Evolutionary conservation across 495 filamentous ascomycete genomes (phyloP).

Genomic region (Penicillium robsamsonii): DNA sequence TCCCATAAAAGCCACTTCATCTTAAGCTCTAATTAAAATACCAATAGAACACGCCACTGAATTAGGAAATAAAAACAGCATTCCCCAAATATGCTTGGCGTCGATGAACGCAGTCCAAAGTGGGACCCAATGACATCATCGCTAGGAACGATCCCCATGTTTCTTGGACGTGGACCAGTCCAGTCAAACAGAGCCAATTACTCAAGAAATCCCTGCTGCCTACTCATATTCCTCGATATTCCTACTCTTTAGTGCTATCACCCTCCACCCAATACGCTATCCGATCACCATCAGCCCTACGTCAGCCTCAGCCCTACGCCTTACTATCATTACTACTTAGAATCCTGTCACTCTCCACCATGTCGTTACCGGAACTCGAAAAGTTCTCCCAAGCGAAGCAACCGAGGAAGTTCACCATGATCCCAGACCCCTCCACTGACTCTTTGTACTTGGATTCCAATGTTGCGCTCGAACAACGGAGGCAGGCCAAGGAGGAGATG

Average conservation of each 20-base stretch:
- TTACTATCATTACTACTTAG: constrained; percentile 11
- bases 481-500: not conserved
- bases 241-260: constrained; percentile 13
- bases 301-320: constrained; percentile 23
- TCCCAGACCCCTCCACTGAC: not conserved
- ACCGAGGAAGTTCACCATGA: not conserved
- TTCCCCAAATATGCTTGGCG: not conserved
- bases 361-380: not conserved
- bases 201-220: constrained; percentile 9
- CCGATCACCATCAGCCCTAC: constrained; percentile 6
- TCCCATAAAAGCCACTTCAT: not conserved
- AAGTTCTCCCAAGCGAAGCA: not conserved
- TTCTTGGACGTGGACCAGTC: constrained; percentile 10
- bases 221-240: not conserved
- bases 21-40: not conserved
- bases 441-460: not conserved
- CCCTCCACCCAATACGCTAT: not conserved
- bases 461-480: constrained; percentile 3
- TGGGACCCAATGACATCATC: constrained; percentile 24
- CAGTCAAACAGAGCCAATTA: not conserved
- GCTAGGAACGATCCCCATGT: constrained; percentile 12
- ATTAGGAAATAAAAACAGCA: too few species aligned
- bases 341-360: not conserved
- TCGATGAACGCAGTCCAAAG: not conserved
- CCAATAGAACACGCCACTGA: too few species aligned